Base-by-base conservation (phyloP, 345 rosid genomes). In the Citrus reticulata region DNA sequence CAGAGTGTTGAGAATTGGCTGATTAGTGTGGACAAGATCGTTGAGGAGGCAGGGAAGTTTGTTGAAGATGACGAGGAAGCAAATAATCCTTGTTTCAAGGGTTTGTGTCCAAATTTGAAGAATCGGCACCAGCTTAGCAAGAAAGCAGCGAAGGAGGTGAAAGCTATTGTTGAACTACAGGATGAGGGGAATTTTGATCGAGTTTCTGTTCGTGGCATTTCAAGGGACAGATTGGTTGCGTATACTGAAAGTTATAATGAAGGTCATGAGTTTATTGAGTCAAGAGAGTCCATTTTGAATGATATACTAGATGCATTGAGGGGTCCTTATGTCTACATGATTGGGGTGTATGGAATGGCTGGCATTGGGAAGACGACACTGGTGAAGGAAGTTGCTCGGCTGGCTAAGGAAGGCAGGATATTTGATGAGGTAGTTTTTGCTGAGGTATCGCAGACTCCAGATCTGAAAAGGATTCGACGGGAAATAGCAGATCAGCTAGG, bases 401-500 rank as follows among this genome's bases (percentile, higher is more conserved):
- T 55, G 22, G 74, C 70, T 29, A 42, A 24, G 66, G 27, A 58
- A 54, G 30, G 5, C 1, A 17, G 59, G 9, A 25, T 84, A 11
- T 81, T 84, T 57, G 70, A 68, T 39, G 13, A 6, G 22, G 82
- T 84, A 2, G 40, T 77, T 19, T 68, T 70, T 20, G 86, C 35
- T 19, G 25, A n/a, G 1, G 81, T 74, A 40, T 77, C 84, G 0
- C 30, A n/a, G 51, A 77, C 42, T 2, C 65, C 73, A 22, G 59
- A 81, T 17, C 9, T 75, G 11, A n/a, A 34, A 14, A 42, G 66
- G 11, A 84, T 81, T 66, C 86, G 51, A 59, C 65, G 55, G 7
- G 67, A 63, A 67, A n/a, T 84, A 9, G 83, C 80, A 0, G 78
- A 74, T 5, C 5, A 24, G 30, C 65, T 84, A 32, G 73, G 66